Conservation (phyloP, 805 yeast genomes). For the Kuraishia piskuri region DNA sequence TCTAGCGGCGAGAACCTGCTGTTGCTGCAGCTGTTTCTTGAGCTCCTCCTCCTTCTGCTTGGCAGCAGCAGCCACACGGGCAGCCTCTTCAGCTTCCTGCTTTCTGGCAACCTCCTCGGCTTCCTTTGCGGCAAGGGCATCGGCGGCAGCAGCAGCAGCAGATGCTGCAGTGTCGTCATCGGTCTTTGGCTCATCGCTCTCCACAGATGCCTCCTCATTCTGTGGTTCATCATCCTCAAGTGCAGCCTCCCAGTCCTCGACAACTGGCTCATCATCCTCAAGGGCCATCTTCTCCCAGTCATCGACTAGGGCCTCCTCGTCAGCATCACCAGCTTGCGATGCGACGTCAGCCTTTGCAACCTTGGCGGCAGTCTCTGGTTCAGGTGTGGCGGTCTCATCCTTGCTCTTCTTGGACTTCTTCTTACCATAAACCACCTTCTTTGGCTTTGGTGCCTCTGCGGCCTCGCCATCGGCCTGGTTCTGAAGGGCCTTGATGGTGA, state of each 20-base stretch:
- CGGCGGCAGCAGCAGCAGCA: constrained; percentile 15
- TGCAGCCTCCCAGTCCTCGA: constrained; percentile 44
- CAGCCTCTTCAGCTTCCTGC: constrained; percentile 18
- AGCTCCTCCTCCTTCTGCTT: constrained; percentile 6
- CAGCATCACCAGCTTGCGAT: constrained; percentile 15
- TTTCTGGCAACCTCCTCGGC: constrained; percentile 23
- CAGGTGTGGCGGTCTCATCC: constrained; percentile 23
- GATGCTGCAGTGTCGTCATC: constrained; percentile 18
- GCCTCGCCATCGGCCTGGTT: constrained; percentile 30
- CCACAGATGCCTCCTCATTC: constrained; percentile 18
- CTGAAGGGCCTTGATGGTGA: constrained; percentile 67
- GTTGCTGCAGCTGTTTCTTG: constrained; percentile 13
- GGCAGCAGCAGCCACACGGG: constrained; percentile 15
- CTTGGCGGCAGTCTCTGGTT: constrained; percentile 20
- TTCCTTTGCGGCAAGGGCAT: constrained; percentile 9
- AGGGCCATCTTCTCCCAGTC: constrained; percentile 79
- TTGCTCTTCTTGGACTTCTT: constrained; percentile 38
- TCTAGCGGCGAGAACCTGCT: neutral
- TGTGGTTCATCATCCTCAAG: constrained; percentile 20
- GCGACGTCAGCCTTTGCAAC: constrained; percentile 11
- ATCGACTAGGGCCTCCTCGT: constrained; percentile 58
- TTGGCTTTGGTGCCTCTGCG: constrained; percentile 65
- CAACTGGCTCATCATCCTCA: constrained; percentile 49
- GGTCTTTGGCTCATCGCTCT: constrained; percentile 21
- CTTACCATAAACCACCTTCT: constrained; percentile 65